These are phyloP conservation scores for Verticillium tricorpus DNA, from an alignment of 2,329 filamentous ascomycete genomes.

Conservation along the genomic window DNA sequence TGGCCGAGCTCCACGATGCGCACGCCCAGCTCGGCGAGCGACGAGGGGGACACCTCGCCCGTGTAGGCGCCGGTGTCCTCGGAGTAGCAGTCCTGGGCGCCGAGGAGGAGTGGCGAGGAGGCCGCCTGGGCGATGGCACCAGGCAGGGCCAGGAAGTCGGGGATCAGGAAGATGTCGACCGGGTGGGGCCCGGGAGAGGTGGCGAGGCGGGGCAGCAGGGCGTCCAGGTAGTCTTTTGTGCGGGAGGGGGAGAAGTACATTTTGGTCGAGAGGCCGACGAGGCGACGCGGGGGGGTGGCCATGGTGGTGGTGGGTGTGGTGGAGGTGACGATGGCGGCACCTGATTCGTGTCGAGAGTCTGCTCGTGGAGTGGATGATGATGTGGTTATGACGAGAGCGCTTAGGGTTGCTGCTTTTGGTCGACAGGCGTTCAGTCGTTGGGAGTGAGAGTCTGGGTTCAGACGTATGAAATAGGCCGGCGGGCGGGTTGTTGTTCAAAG, in stretches of 20 bases:
- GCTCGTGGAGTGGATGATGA: neutral
- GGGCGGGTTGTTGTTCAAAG: neutral
- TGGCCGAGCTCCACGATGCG: conserved; percentile 75
- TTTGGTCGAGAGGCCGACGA: conserved; percentile 71
- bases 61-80: conserved; percentile 71
- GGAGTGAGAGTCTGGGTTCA: too few species aligned
- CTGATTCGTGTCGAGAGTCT: neutral
- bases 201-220: conserved; percentile 41
- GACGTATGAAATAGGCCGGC: too few species aligned
- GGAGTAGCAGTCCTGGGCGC: conserved; percentile 72
- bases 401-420: neutral
- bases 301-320: neutral
- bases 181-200: conserved; percentile 29
- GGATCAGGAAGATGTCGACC: conserved; percentile 69
- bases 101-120: conserved; percentile 50
- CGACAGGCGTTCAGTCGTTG: neutral
- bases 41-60: conserved; percentile 68
- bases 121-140: conserved; percentile 44
- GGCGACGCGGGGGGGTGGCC: conserved; percentile 31
- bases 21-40: conserved; percentile 64
- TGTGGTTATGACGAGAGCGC: neutral
- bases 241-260: conserved; percentile 71
- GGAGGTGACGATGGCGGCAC: neutral
- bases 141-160: conserved; percentile 69
- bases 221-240: conserved; percentile 52